Percentiles rank a stretch among this genome's conserved stretches.
Evolutionary conservation across 2,329 filamentous ascomycete species (phyloP).

Genomic region (Fonsecaea nubica): DNA sequence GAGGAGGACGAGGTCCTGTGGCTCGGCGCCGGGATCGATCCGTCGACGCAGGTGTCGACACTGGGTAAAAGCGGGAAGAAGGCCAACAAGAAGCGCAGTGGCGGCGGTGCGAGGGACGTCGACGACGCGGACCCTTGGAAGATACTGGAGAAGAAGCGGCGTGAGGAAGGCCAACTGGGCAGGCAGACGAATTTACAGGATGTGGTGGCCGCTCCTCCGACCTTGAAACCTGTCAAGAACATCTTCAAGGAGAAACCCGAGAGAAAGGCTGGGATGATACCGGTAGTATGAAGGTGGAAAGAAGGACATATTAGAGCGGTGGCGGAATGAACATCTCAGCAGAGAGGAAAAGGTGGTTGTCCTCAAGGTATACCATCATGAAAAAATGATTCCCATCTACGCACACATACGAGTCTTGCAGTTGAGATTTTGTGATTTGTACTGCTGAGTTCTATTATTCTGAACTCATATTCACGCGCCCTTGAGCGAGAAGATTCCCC

Average conservation of each 20-base stretch:
- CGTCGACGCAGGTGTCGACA: slow-evolving; percentile 44
- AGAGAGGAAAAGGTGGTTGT: neutral
- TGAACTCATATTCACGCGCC: neutral
- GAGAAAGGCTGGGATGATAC: neutral
- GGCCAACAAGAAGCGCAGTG: slow-evolving; percentile 50
- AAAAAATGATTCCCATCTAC: neutral
- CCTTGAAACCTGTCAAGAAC: slow-evolving; percentile 60
- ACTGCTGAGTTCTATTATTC: neutral
- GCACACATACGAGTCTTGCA: neutral
- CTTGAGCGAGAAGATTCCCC: neutral
- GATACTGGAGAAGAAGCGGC: slow-evolving; percentile 70
- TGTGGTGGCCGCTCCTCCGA: slow-evolving; percentile 71
- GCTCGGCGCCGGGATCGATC: slow-evolving; percentile 61
- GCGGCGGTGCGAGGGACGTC: slow-evolving; percentile 53
- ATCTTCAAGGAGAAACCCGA: slow-evolving; percentile 36
- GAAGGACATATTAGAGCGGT: neutral
- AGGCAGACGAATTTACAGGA: slow-evolving; percentile 50
- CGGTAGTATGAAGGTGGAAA: neutral
- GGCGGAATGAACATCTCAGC: neutral
- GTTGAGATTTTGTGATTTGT: neutral
- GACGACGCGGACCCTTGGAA: slow-evolving; percentile 77
- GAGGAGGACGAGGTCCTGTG: slow-evolving; percentile 69
- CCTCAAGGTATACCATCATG: neutral
- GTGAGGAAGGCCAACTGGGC: slow-evolving; percentile 52
- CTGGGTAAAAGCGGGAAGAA: slow-evolving; percentile 57